These are phyloP conservation scores for Mycosphaerella sp. DNA, from an alignment of 2,329 filamentous ascomycete species.

Conservation along the genomic window DNA sequence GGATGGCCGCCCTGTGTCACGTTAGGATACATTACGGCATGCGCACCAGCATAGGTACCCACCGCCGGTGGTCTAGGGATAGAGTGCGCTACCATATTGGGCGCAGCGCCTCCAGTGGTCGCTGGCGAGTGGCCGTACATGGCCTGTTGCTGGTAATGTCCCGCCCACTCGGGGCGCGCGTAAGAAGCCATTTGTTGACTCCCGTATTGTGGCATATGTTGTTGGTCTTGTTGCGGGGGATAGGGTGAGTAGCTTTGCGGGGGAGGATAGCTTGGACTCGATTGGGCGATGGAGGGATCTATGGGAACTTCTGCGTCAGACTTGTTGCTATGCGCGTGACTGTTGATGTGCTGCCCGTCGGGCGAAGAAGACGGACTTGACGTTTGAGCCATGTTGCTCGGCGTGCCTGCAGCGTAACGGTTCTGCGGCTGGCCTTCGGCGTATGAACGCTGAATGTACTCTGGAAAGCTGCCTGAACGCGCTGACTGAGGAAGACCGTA, in stretches of 20 bases:
- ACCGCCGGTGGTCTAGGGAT: constrained; percentile 57
- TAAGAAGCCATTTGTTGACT: constrained; percentile 58
- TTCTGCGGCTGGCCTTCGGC: constrained; percentile 67
- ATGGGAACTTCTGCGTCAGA: constrained; percentile 97
- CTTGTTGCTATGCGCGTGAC: constrained; percentile 52
- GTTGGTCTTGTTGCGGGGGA: constrained; percentile 61
- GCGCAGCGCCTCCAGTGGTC: constrained; percentile 51
- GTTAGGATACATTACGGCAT: constrained; percentile 29
- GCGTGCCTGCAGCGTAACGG: constrained; percentile 69
- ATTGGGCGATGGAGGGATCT: constrained; percentile 96
- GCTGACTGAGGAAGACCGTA: constrained; percentile 72
- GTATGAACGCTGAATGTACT: constrained; percentile 70
- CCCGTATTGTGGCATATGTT: constrained; percentile 76
- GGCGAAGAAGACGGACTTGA: constrained; percentile 93
- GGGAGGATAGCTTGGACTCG: constrained; percentile 85
- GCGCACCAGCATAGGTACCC: constrained; percentile 37
- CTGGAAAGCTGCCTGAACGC: constrained; percentile 77
- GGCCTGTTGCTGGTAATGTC: constrained; percentile 51
- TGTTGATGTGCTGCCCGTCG: constrained; percentile 73
- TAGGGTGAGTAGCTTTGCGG: constrained; percentile 80
- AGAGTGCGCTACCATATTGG: constrained; percentile 53
- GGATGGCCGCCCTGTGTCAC: constrained; percentile 45
- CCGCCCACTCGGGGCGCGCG: constrained; percentile 66
- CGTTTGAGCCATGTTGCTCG: constrained; percentile 92
- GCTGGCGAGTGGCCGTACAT: constrained; percentile 49